These are phyloP conservation scores for Leccinum pseudoinsigne DNA, from an alignment of 1,284 basidiomycete species.

Conservation along the genomic window DNA sequence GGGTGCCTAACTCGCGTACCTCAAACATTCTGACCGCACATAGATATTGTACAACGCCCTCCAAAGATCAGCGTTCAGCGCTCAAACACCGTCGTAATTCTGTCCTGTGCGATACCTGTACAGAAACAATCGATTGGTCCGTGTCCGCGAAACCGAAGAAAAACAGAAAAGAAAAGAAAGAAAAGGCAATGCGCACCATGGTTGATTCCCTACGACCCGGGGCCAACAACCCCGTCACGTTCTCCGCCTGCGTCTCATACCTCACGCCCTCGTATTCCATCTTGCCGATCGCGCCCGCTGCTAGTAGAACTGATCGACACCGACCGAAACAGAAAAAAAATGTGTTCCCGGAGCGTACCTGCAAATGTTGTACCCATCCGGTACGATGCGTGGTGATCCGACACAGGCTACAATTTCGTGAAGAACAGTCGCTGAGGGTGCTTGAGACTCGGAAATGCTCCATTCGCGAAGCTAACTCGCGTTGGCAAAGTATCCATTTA, in stretches of 20 bases:
- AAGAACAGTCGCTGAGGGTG: neutral
- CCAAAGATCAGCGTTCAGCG: neutral
- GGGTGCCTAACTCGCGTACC: neutral
- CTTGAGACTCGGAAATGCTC: neutral
- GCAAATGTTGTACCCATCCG: slow-evolving; percentile 58
- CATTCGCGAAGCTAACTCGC: slow-evolving; percentile 10
- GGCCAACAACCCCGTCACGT: slow-evolving; percentile 29
- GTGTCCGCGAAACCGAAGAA: too few relatives aligned
- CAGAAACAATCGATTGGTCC: neutral
- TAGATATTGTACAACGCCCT: neutral
- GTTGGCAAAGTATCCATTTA: slow-evolving; percentile 15
- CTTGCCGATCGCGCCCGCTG: slow-evolving; percentile 42
- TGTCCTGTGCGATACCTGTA: slow-evolving; percentile 47
- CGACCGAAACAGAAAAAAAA: neutral
- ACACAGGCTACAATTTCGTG: slow-evolving; percentile 31
- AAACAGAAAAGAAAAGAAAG: neutral
- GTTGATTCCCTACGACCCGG: slow-evolving; percentile 23
- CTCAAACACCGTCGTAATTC: slow-evolving; percentile 38
- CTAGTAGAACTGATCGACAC: slow-evolving; percentile 29
- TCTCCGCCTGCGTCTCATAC: slow-evolving; percentile 50
- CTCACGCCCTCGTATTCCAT: slow-evolving; percentile 44
- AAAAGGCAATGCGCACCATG: slow-evolving; percentile 18
- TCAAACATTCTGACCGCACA: neutral
- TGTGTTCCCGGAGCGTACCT: slow-evolving; percentile 27
- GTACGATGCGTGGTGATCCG: slow-evolving; percentile 48